A percentile compares a stretch with the other conserved stretches of the same genome.
phyloP scores from a whole-genome alignment of 2,329 filamentous ascomycete genomes.

The Talaromyces piceae region DNA sequence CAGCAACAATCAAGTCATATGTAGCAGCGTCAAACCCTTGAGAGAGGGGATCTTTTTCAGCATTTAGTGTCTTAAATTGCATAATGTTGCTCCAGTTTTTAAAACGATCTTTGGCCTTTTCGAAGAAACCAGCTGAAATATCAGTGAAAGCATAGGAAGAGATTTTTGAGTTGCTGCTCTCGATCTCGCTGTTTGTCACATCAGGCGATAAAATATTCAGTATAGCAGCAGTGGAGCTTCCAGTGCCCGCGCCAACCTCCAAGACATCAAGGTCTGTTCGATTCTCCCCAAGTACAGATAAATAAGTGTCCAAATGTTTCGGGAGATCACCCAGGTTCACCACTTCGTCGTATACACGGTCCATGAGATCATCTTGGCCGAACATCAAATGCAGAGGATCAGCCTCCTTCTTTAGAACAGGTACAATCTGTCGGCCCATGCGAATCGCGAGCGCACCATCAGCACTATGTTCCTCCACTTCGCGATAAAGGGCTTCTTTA shows the following conservation, averaged over 20 bases:
- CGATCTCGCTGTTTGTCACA: neutral
- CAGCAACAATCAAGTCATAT: conserved; percentile 30
- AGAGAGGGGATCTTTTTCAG: conserved; percentile 19
- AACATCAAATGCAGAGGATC: conserved; percentile 30
- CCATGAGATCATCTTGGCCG: conserved; percentile 23
- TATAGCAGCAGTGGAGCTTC: conserved; percentile 32
- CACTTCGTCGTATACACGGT: conserved; percentile 21
- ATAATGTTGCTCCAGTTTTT: conserved; percentile 18
- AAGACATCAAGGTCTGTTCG: conserved; percentile 25
- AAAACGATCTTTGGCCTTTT: conserved; percentile 21
- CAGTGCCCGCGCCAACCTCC: conserved; percentile 41
- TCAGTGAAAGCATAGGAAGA: conserved; percentile 23
- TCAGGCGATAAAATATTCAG: conserved; percentile 21
- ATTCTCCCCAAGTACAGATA: conserved; percentile 17
- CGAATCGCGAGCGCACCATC: conserved; percentile 25
- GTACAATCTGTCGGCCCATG: conserved; percentile 24
- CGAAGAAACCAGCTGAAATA: conserved; percentile 25
- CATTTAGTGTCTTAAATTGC: conserved; percentile 24
- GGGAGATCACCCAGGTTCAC: conserved; percentile 19
- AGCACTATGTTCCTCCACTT: conserved; percentile 17
- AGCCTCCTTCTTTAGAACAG: conserved; percentile 20
- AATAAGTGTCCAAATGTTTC: conserved; percentile 13
- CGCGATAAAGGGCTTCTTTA: conserved; percentile 18
- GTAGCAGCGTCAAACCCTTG: conserved; percentile 23
- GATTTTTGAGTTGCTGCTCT: conserved; percentile 3